Conservation (phyloP, 306 rosid genomes). For the Cucumis melo region DNA sequence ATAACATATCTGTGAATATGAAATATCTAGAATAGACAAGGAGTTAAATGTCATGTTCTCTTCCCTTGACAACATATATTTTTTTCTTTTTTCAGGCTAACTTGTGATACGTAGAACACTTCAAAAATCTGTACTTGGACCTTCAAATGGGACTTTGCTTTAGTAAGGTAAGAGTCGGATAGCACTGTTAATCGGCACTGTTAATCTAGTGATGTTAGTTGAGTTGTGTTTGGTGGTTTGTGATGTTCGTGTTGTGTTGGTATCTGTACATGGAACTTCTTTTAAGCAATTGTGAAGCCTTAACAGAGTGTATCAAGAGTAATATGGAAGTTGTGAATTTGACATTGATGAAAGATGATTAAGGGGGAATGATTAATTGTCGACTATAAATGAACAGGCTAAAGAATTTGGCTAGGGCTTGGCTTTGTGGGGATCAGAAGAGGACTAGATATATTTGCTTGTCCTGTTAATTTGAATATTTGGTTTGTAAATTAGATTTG, state of each 20-base stretch:
- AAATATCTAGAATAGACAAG: not conserved
- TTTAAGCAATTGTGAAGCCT: not conserved
- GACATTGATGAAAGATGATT: not conserved
- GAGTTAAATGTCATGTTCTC: not conserved
- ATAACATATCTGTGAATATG: not conserved
- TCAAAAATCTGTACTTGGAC: constrained; percentile 17
- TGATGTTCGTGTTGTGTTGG: not conserved
- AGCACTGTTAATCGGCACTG: not conserved
- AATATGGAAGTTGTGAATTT: not conserved
- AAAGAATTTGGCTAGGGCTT: not conserved
- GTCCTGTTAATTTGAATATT: not conserved
- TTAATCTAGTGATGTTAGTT: not conserved
- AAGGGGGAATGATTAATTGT: not conserved
- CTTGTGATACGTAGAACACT: not conserved
- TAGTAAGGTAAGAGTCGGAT: constrained; percentile 39
- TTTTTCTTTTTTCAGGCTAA: not conserved
- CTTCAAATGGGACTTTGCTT: constrained; percentile 62
- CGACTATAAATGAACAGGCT: not conserved
- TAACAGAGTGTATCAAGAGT: not conserved
- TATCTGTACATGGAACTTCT: not conserved
- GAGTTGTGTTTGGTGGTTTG: not conserved
- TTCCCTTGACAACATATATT: not conserved
- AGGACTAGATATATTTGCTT: not conserved
- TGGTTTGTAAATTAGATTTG: not conserved
- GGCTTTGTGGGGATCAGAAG: not conserved